These are phyloP conservation scores for Mrakia gelida DNA, from an alignment of 768 basidiomycete species.

Conservation along the genomic window DNA sequence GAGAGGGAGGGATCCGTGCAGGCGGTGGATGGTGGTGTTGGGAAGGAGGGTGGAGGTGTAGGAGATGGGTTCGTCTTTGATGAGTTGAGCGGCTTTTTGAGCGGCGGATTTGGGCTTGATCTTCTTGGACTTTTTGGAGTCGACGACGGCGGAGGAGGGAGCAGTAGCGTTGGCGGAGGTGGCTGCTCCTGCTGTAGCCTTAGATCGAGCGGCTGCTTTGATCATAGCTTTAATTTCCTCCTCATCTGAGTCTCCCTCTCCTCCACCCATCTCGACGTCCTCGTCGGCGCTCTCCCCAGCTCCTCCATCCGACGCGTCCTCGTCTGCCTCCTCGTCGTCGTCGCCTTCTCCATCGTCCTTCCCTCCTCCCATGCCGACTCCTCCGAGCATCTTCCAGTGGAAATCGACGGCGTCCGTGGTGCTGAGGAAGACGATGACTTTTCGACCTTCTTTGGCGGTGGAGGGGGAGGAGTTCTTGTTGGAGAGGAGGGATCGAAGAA, in stretches of 20 bases:
- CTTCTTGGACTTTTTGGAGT: conserved; percentile 38
- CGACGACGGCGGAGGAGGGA: not conserved
- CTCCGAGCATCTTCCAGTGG: conserved; percentile 79
- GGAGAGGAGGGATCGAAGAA: conserved; percentile 64
- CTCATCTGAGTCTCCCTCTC: not conserved
- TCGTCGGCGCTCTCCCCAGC: conserved; percentile 30
- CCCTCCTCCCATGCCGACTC: conserved; percentile 59
- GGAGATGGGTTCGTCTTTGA: conserved; percentile 50
- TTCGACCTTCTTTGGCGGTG: conserved; percentile 44
- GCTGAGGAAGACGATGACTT: conserved; percentile 91
- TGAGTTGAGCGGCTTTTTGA: conserved; percentile 31
- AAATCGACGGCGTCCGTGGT: conserved; percentile 98
- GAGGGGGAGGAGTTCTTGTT: conserved; percentile 47
- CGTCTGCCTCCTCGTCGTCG: conserved; percentile 31
- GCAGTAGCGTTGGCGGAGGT: conserved; percentile 7
- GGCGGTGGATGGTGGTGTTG: conserved; percentile 70
- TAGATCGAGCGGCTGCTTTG: not conserved
- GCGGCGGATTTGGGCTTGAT: conserved; percentile 39
- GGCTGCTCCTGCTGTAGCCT: not conserved
- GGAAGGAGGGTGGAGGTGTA: conserved; percentile 73
- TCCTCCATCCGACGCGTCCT: conserved; percentile 37
- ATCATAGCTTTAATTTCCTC: conserved; percentile 21
- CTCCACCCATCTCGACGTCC: conserved; percentile 36
- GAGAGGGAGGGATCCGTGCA: conserved; percentile 88
- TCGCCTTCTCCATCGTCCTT: conserved; percentile 38